phyloP scores from a whole-genome alignment of 441 rosid species.

The Manihot esculenta region DNA sequence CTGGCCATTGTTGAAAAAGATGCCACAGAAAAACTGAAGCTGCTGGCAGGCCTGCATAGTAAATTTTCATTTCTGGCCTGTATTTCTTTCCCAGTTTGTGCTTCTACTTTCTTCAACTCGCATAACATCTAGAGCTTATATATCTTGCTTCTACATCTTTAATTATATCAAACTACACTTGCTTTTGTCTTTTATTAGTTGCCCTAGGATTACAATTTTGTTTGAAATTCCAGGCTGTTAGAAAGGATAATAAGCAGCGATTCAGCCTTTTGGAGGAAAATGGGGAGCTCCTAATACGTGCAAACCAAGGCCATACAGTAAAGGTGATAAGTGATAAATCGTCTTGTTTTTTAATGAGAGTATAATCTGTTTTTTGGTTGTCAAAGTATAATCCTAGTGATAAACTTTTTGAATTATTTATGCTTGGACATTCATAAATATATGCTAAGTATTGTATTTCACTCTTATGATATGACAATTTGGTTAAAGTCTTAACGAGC shows the following conservation, averaged over 20 bases:
- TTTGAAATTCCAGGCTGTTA: conserved; percentile 54
- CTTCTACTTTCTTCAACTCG: not conserved
- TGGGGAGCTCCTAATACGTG: conserved; percentile 75
- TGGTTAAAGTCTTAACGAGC: not conserved
- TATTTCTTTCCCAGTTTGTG: not conserved
- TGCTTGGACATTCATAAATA: conserved; percentile 2
- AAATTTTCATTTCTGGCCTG: not conserved
- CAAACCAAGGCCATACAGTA: conserved; percentile 93
- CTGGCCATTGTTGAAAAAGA: not conserved
- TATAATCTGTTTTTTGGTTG: not conserved
- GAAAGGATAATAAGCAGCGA: conserved; percentile 84
- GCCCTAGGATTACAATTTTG: conserved; percentile 1
- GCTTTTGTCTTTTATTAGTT: conserved; percentile 7
- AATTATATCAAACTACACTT: not conserved
- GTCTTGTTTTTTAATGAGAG: not conserved
- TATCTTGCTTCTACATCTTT: not conserved
- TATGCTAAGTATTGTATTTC: not conserved
- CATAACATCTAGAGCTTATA: not conserved
- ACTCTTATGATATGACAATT: not conserved
- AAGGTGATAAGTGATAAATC: conserved; percentile 54
- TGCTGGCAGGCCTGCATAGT: not conserved
- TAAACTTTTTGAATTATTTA: not conserved
- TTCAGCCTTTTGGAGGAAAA: conserved; percentile 73
- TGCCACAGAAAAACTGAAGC: not conserved
- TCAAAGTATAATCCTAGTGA: not conserved